Evolutionary conservation across 345 rosid species (phyloP).

Genomic region (Euphorbia pulcherrima): DNA sequence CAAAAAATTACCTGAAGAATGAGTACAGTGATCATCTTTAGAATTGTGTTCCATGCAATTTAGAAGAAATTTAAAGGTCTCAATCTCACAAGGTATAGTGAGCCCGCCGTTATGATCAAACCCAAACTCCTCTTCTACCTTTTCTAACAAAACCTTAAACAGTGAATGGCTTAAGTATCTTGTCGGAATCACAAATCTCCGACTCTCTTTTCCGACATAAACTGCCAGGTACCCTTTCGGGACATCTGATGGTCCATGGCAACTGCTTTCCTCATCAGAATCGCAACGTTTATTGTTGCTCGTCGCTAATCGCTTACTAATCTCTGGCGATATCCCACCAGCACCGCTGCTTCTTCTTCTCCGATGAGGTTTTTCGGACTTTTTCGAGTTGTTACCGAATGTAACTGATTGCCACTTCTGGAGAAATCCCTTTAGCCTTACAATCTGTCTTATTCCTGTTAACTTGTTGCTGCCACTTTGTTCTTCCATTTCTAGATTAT

Average conservation of each 20-base stretch:
- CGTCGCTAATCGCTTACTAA: constrained; percentile 50
- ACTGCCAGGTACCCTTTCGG: constrained; percentile 91
- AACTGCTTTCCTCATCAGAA: constrained; percentile 74
- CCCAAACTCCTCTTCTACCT: constrained; percentile 90
- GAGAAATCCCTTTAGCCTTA: constrained; percentile 72
- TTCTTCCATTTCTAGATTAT: constrained; percentile 52
- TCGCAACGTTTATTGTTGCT: constrained; percentile 34
- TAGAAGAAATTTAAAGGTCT: constrained; percentile 87
- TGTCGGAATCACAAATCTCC: constrained; percentile 91
- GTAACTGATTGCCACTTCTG: constrained; percentile 91
- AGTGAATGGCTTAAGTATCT: constrained; percentile 77
- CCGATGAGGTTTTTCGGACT: constrained; percentile 12
- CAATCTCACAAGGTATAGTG: constrained; percentile 90
- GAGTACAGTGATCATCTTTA: constrained; percentile 34
- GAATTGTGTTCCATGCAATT: constrained; percentile 69
- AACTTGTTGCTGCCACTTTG: constrained; percentile 52
- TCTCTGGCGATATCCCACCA: constrained; percentile 37
- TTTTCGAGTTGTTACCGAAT: constrained; percentile 19
- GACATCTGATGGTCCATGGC: constrained; percentile 74
- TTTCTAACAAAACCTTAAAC: constrained; percentile 80
- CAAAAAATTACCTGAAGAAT: too few species aligned
- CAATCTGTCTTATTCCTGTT: constrained; percentile 77
- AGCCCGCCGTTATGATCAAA: constrained; percentile 80
- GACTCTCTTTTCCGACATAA: constrained; percentile 80
- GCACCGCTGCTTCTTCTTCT: constrained; percentile 24